Evolutionary conservation across 257 asterid species (phyloP), one percentile per base, ranked within the genome.

Genomic region (Perilla frutescens): DNA sequence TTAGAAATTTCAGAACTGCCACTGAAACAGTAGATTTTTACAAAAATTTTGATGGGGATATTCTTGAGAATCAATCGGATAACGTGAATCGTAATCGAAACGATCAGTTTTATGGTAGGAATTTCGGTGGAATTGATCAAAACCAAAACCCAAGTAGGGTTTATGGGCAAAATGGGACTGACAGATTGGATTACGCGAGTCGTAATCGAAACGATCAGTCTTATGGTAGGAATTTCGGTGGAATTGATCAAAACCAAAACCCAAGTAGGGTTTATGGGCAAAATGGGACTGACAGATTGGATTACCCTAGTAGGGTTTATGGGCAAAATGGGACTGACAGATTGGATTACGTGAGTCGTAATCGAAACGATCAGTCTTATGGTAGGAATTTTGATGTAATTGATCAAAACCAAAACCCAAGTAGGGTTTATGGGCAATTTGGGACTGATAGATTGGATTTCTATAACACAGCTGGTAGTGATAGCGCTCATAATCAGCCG

Each of bases 11-110:
- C 34, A 50, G 82, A 7, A 76, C 84, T 62, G 92, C 89, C 59
- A 37, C 90, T 13, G 90, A 88, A 86, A 74, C 83, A 68, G 74
- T 72, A 10, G 86, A 88, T 34, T 2, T 66, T 56, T 75, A 77
- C 79, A 51, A 48, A 63, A 62, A 67, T 51, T 70, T 62, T 65
- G 90, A 79, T 47, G 76, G 75, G 26, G 77, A 31, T 81, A 37
- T 47, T 10, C 57, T 39, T 32, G 89, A 69, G 15, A 69, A 63
- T 76, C 62, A 67, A 26, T 26, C 60, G 34, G 65, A 32, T 73
- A 4, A 62, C 11, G 50, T 51, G 32, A 57, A 45, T 48, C 65
- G 8, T 44, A 39, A 79, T 77, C 85, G 74, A 58, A 76, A 47
- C 29, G 71, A 66, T 80, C 83, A 81, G 64, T 54, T 74, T 69